Evolutionary conservation across 2,329 filamentous ascomycete species (phyloP), one percentile per base, ranked within the genome.

Genomic region (Teratosphaeria destructans): DNA sequence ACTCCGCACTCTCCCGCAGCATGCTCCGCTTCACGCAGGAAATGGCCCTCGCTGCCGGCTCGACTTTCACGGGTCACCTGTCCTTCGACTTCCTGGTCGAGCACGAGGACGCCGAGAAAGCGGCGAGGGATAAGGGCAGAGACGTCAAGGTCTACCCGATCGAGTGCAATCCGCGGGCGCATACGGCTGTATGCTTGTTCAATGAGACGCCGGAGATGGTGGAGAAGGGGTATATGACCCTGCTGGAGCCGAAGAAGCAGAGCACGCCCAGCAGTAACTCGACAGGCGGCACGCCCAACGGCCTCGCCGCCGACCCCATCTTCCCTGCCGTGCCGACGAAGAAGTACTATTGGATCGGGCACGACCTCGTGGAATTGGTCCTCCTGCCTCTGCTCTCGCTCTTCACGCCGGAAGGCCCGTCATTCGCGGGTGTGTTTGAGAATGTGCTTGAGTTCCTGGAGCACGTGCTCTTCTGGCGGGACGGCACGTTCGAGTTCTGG

Each of bases 1-100:
- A 81, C 7, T 83, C 82, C 0, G 73, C 77, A 0, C 72, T 90
- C 0, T 81, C 77, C 47, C 72, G 73, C 26, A 80, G 81, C 1
- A 87, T 91, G 81, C 77, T 86, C 0, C 74, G 74, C 1, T 89
- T 90, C 65, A 90, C 87, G 1, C 70, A 80, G 58, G 74, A 72
- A 11, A 84, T 87, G 58, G 83, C 83, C 0, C 68, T 70, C 3
- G 77, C 77, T 53, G 75, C 79, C 27, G 79, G 81, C 1, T 57
- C 71, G 14, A 66, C 69, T 3, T 75, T 88, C 67, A 90, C 86
- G 0, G 88, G 88, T 0, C 89, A 92, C 68, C 70, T 91, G 35
- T 86, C 82, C 19, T 86, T 92, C 58, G 85, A 89, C 69, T 86
- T 92, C 62, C 75, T 90, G 64, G 81, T 87, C 2, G 79, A 83